Evolutionary conservation across 2,329 filamentous ascomycete genomes (phyloP).

Genomic region (Colletotrichum cereale): DNA sequence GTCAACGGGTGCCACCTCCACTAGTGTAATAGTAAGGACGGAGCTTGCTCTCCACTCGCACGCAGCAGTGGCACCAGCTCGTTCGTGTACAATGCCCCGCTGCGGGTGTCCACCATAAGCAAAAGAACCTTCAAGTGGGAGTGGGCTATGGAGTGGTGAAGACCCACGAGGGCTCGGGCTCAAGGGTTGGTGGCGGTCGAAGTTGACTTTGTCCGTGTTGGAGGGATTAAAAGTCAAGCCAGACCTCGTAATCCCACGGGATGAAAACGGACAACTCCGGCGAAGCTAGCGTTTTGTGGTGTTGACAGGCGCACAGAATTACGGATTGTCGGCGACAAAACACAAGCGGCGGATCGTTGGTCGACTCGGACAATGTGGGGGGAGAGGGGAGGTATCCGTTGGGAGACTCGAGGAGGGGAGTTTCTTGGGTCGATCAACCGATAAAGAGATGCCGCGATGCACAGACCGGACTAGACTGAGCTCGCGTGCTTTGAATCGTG

Average conservation of each 20-base stretch:
- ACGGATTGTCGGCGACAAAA: conserved; percentile 17
- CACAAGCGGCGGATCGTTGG: neutral
- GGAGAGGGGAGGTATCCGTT: neutral
- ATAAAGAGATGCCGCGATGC: neutral
- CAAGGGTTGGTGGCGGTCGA: conserved; percentile 28
- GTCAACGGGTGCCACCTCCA: conserved; percentile 11
- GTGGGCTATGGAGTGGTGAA: conserved; percentile 3
- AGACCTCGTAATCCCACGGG: conserved; percentile 1
- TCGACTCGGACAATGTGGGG: conserved; percentile 6
- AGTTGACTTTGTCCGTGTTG: conserved; percentile 7
- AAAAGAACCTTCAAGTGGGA: conserved; percentile 21
- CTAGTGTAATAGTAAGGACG: conserved; percentile 12
- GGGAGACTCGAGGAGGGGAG: neutral
- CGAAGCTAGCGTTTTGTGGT: neutral
- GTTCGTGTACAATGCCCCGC: conserved; percentile 15
- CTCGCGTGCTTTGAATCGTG: neutral
- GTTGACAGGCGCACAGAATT: conserved; percentile 1
- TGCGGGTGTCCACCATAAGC: conserved; percentile 1
- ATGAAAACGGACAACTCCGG: neutral
- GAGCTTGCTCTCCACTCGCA: conserved; percentile 19
- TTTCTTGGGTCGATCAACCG: neutral
- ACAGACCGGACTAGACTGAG: neutral
- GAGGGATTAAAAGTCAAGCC: neutral
- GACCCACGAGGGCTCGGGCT: conserved; percentile 11
- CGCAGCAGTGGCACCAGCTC: conserved; percentile 7